A percentile compares a stretch with the other conserved stretches of the same genome.
These are phyloP conservation scores for Thermothielavioides terrestris DNA, from an alignment of 495 filamentous ascomycete genomes.

Conservation along the genomic window DNA sequence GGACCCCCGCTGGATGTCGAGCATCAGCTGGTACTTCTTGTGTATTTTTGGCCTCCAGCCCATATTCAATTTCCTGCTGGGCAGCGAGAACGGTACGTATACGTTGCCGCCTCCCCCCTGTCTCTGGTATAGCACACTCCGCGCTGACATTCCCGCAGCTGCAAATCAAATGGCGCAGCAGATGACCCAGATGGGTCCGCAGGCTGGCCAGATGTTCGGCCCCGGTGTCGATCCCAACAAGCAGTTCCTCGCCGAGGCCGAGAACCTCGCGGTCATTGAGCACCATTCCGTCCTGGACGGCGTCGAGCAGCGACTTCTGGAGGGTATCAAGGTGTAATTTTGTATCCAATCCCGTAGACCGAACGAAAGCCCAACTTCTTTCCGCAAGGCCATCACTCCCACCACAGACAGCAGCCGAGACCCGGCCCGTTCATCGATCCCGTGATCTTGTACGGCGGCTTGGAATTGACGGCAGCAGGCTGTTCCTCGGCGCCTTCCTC, in stretches of 20 bases:
- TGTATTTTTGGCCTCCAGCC: constrained; percentile 93
- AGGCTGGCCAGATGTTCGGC: constrained; percentile 63
- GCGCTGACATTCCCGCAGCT: too few relatives aligned
- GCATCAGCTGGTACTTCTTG: constrained; percentile 96
- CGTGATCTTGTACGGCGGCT: constrained; percentile 56
- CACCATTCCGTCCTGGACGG: constrained; percentile 84
- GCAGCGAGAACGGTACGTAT: constrained; percentile 81
- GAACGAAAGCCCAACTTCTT: background rate
- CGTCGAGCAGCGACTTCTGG: constrained; percentile 74
- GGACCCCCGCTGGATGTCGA: constrained; percentile 96
- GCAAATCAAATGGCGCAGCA: constrained; percentile 93
- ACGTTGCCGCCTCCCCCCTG: background rate
- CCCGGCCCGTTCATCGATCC: constrained; percentile 50
- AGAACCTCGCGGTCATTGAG: constrained; percentile 91
- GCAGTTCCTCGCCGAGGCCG: constrained; percentile 79
- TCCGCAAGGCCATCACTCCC: constrained; percentile 31
- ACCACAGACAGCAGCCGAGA: constrained; percentile 47
- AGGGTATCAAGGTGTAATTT: constrained; percentile 39
- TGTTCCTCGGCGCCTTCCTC: constrained; percentile 26
- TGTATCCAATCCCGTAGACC: background rate
- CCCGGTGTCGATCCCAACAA: constrained; percentile 95
- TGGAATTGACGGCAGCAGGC: constrained; percentile 37
- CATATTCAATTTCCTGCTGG: constrained; percentile 95
- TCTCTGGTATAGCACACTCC: background rate
- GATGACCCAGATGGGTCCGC: constrained; percentile 74